Base-by-base conservation (phyloP, 805 yeast genomes). In the Candida methanosorbosa region DNA sequence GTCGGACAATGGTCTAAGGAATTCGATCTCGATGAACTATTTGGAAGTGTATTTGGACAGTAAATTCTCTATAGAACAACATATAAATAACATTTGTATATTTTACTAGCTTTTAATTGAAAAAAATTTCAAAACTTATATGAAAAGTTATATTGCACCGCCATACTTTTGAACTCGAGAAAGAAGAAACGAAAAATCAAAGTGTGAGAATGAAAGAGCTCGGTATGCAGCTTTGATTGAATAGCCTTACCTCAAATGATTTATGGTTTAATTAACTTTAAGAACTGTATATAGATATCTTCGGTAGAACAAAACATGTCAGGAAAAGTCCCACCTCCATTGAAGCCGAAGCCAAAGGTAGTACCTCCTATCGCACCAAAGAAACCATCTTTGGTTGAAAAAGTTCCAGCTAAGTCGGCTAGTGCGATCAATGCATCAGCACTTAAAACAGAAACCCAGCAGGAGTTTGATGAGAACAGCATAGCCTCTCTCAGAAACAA, bases 1-100 rank as follows among this genome's bases (percentile, higher is more conserved):
- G 98, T 92, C n/a, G 61, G 70, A 13, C 72, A 75, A 47, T 92
- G 97, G 97, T 79, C 97, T 16, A 73, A 85, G 58, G 98, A 88
- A 62, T 88, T 92, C 56, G 95, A 87, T 59, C 67, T 92, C 46
- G 96, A 85, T 56, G 85, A 83, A 4, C 67, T 88, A 43, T 78
- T 88, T 52, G 59, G 64, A 29, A 68, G 62, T 36, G 61, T 56
- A 27, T 56, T 52, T 41, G 49, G 50, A 20, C 14, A 21, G 23
- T 21, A 21, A 17, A 29, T 21, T 14, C 23, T 4, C 17, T 17
- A n/a, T 28, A 14, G n/a, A 13, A 29, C 18, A 12, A 29, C 6
- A 18, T 19, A 18, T 18, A n/a, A 27, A 27, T 27, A 16, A 27
- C 6, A 26, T 26, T 9, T 27, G 19, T 27, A 27, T 27, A 27